Evolutionary conservation across 371 early-diverging fungal species (phyloP).

Genomic region (Capillidium heterosporum): DNA sequence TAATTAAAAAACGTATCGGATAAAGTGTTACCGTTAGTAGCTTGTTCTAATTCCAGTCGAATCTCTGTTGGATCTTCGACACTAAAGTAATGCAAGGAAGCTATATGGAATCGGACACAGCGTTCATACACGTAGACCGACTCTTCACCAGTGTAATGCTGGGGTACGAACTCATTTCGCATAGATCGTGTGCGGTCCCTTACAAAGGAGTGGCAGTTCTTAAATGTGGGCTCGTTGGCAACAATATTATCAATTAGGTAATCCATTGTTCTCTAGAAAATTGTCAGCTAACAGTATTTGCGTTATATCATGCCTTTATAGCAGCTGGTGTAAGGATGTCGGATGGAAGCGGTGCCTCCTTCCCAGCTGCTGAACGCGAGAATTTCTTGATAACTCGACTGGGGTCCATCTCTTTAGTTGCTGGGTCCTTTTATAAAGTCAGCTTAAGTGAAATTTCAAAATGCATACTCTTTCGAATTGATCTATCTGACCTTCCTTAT

Average conservation of each 20-base stretch:
- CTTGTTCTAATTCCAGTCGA: neutral
- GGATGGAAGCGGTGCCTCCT: conserved; percentile 65
- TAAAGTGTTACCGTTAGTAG: neutral
- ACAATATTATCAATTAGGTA: conserved; percentile 53
- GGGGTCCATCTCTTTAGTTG: conserved; percentile 40
- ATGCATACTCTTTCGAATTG: conserved; percentile 41
- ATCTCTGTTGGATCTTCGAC: conserved; percentile 11
- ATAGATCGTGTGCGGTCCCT: conserved; percentile 80
- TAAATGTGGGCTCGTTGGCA: conserved; percentile 22
- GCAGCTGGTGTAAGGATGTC: conserved; percentile 74
- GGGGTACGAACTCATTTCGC: conserved; percentile 69
- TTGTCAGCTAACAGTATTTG: neutral
- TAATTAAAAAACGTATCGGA: neutral
- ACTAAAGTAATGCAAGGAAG: conserved; percentile 56
- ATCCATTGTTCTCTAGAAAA: conserved; percentile 39
- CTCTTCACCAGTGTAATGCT: conserved; percentile 44
- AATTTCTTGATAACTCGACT: conserved; percentile 61
- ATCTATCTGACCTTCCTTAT: conserved; percentile 48
- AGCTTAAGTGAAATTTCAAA: neutral
- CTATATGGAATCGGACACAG: conserved; percentile 77
- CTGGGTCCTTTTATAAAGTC: conserved; percentile 16
- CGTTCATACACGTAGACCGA: conserved; percentile 61
- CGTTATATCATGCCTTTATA: conserved; percentile 23
- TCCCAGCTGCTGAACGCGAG: conserved; percentile 75
- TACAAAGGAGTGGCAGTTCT: conserved; percentile 61